Percentiles rank a stretch among this genome's conserved stretches.
Evolutionary conservation across 305 asterid genomes (phyloP).

Genomic region (Fraxinus floribunda): DNA sequence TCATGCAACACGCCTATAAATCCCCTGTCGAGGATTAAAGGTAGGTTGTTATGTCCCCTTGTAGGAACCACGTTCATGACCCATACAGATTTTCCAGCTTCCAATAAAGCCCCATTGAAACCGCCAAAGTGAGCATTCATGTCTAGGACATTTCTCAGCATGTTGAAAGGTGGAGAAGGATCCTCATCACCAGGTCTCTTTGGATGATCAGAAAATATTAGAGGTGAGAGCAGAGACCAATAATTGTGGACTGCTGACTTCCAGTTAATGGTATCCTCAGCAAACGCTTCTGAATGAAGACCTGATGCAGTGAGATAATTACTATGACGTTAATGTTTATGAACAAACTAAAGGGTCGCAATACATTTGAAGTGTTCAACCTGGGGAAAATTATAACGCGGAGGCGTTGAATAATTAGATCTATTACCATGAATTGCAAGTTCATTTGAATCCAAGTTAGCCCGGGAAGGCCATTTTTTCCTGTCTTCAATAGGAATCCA

Average conservation of each 20-base stretch:
- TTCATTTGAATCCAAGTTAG: slow-evolving; percentile 60
- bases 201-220: slow-evolving; percentile 97
- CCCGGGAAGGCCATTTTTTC: slow-evolving; percentile 83
- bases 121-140: slow-evolving; percentile 97
- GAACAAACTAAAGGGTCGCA: slow-evolving; percentile 5
- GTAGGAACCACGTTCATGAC: slow-evolving; percentile 96
- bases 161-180: slow-evolving; percentile 99
- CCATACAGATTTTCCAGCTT: slow-evolving; percentile 85
- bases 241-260: slow-evolving; percentile 72
- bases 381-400: neutral
- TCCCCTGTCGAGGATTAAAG: slow-evolving; percentile 84
- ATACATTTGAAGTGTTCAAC: neutral
- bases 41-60: slow-evolving; percentile 71
- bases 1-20: slow-evolving; percentile 85
- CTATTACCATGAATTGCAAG: slow-evolving; percentile 67
- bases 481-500: slow-evolving; percentile 82
- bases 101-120: slow-evolving; percentile 80
- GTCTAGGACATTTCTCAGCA: slow-evolving; percentile 96
- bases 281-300: slow-evolving; percentile 60
- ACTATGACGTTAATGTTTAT: neutral
- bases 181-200: slow-evolving; percentile 99
- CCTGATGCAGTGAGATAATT: slow-evolving; percentile 38
- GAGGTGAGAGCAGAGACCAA: slow-evolving; percentile 96
- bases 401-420: slow-evolving; percentile 8
- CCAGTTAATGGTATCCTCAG: slow-evolving; percentile 77